Base-by-base conservation (phyloP, 768 basidiomycete species). In the Boletus tylopilopsis region DNA sequence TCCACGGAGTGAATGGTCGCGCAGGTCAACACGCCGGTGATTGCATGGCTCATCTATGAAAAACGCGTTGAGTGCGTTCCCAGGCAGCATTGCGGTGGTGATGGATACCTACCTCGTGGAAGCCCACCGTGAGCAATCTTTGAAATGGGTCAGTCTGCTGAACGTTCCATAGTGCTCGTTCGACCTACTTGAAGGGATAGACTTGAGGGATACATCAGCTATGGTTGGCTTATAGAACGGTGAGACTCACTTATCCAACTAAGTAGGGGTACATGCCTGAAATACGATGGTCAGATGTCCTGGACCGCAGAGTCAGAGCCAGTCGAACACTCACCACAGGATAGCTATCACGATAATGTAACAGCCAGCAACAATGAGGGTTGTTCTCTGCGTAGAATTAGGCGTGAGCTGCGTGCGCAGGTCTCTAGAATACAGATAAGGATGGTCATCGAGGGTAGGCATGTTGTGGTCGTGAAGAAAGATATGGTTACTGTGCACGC, bases 171-270 rank as follows among this genome's bases (percentile, higher is more conserved):
- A 49, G 16, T 16, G n/a, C 11, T 25, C 13, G 40, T n/a, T 53
- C n/a, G 47, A 66, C 82, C 69, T 69, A 90, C 90, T 93, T 93
- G 79, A 93, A 93, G 5, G 90, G 91, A 66, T 93, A 93, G 62
- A 93, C 90, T 92, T 44, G 38, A 47, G 16, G 32, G 29, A 38
- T 24, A 37, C 29, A 22, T 61, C 36, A 66, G 56, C 42, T 21
- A 43, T n/a, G 42, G 36, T 51, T 43, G 8, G 23, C 8, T 12
- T 13, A 45, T 15, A 21, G 25, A 35, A 49, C 12, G 37, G 23
- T 35, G 37, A 29, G 15, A 78, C 87, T 76, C 59, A 90, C 90
- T 82, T 56, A 92, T 82, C 55, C 73, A 69, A 47, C 80, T 85
- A 54, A 92, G 67, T 59, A 80, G 73, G 10, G 88, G 89, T 39